Evolutionary conservation across 2,329 filamentous ascomycete species (phyloP).

Genomic region (Aureobasidium zeae): DNA sequence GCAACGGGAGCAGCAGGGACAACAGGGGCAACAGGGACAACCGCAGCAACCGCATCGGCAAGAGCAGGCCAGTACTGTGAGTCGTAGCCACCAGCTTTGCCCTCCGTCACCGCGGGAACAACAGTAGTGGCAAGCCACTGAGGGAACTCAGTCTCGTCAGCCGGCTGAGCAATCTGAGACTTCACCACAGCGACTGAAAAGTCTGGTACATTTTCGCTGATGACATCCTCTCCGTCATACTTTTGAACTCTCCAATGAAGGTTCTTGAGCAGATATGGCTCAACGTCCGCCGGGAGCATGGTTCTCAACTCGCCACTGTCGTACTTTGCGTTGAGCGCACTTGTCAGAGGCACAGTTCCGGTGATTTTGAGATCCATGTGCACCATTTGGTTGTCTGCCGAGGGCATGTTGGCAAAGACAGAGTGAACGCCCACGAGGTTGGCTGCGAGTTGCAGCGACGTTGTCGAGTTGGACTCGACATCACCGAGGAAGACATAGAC

Average conservation of each 20-base stretch:
- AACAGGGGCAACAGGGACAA: not conserved
- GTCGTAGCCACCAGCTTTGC: conserved; percentile 21
- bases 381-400: conserved; percentile 18
- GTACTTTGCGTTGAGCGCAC: conserved; percentile 31
- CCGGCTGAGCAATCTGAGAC: conserved; percentile 31
- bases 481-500: conserved; percentile 61
- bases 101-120: conserved; percentile 22
- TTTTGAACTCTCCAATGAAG: conserved; percentile 28
- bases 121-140: conserved; percentile 28
- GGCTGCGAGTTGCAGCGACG: conserved; percentile 27
- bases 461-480: conserved; percentile 34
- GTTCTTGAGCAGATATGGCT: conserved; percentile 25
- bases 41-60: not conserved
- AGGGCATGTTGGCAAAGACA: conserved; percentile 31
- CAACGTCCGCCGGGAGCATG: conserved; percentile 23
- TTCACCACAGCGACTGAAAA: conserved; percentile 34
- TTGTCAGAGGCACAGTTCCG: conserved; percentile 39
- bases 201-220: conserved; percentile 27
- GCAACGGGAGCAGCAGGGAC: not conserved
- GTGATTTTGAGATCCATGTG: conserved; percentile 27
- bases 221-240: conserved; percentile 30
- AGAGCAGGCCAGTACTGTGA: conserved; percentile 14
- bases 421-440: conserved; percentile 55
- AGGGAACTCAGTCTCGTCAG: conserved; percentile 30
- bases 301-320: conserved; percentile 28